Evolutionary conservation across 495 filamentous ascomycete genomes (phyloP), one percentile per base, ranked within the genome.

Genomic region (Sordaria brevicollis): DNA sequence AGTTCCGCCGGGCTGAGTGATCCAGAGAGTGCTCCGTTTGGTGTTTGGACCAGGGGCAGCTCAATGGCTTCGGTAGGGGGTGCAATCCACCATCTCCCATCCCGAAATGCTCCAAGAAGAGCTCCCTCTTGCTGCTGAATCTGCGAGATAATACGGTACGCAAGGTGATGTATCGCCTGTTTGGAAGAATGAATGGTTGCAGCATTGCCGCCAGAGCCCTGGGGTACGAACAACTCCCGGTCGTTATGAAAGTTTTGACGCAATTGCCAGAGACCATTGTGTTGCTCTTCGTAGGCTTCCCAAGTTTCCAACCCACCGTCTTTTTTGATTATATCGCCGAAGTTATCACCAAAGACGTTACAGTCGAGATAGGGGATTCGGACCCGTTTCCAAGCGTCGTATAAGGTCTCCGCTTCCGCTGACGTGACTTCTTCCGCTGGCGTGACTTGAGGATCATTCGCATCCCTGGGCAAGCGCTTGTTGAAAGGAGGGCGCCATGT

Each of bases 41-140:
- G 10, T 15, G 41, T 31, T 3, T 25, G 41, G 19, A 71, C 19
- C 1, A 13, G 5, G 33, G 49, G 13, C 5, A 62, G 49, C 21
- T 62, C 13, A 31, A 62, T 62, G 25, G 11, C 33, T 13, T 38
- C 65, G 3, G 2, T 2, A 4, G 19, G 13, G 0, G 67, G 67
- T 7, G 49, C n/a, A 31, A 72, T 38, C 70, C 70, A 72, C 67
- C 67, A 71, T 3, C 29, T 34, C 15, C 62, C 68, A 3, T 9
- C 5, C 2, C 7, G 0, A 10, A n/a, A 35, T 8, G 35, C 7
- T 1, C 70, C 70, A 4, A 69, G 36, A 11, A 37, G 43, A 9
- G 70, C 70, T 3, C 31, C 2, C 11, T 21, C 57, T 21, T 72
- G 70, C 17, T 69, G 29, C 25, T 69, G 67, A 3, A 37, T 9